Percentiles rank a stretch among this genome's conserved stretches.
phyloP scores from a whole-genome alignment of 164 flowering plant genomes.

The Vitis rotundifolia region DNA sequence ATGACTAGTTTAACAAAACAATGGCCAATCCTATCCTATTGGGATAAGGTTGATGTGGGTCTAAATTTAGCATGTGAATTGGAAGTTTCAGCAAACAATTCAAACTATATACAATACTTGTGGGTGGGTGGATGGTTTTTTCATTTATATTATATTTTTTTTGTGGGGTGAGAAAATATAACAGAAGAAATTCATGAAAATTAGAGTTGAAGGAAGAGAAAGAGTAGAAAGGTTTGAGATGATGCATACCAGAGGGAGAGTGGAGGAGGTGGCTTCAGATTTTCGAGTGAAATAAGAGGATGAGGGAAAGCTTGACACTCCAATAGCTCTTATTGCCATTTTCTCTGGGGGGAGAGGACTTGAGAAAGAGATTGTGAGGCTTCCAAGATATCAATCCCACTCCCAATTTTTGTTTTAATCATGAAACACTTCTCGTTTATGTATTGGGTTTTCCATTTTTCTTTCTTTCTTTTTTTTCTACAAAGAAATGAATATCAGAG shows the following conservation, averaged over 20 bases:
- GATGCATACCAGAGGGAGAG: slow-evolving; percentile 20
- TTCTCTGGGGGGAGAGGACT: neutral
- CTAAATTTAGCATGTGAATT: no score
- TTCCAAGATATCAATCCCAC: neutral
- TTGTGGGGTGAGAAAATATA: neutral
- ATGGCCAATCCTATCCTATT: neutral
- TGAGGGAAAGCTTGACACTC: slow-evolving; percentile 26
- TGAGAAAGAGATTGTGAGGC: no score
- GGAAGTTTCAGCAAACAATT: no score
- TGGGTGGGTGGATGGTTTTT: no score
- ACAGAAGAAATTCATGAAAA: neutral
- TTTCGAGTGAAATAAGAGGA: slow-evolving; percentile 28
- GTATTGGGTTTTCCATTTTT: neutral
- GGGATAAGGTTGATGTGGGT: no score
- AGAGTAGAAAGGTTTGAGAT: no score
- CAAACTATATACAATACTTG: no score
- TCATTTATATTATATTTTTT: no score
- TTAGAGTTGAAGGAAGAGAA: neutral
- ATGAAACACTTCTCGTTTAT: neutral
- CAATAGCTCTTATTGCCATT: slow-evolving; percentile 27
- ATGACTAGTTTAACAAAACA: neutral
- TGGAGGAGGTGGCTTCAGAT: slow-evolving; percentile 4
- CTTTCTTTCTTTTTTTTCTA: neutral
- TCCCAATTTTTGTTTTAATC: neutral
- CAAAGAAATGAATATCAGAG: no score